Base-by-base conservation (phyloP, 2,329 filamentous ascomycete genomes). In the Colletotrichum tamarilloi region DNA sequence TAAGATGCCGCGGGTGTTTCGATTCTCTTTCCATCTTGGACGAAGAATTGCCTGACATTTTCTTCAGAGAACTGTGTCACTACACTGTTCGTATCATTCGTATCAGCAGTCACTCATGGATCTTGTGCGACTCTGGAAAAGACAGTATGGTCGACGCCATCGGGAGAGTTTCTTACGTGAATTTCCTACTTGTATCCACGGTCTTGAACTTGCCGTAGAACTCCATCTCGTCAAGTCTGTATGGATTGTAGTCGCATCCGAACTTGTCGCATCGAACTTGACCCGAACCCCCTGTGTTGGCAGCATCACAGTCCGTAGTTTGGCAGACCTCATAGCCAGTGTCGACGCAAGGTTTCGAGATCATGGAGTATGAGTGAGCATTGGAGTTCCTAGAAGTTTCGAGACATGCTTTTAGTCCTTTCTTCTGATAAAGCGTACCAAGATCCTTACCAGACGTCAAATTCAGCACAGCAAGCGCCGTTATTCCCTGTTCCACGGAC, bases 171-270 rank as follows among this genome's bases (percentile, higher is more conserved):
- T 75, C 56, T 42, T 56, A 77, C 77, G 82, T 92, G 77, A 92
- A 85, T 71, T 86, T 86, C 76, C 84, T 84, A 65, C 79, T 86
- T 57, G 89, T 91, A 80, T 92, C 87, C 73, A 93, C 84, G 12
- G 83, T 90, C 80, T 84, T 84, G 67, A 86, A 87, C 0, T 85
- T 81, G 38, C 90, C 91, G 80, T 89, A 92, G 83, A 92, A 93
- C 79, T 83, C 82, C 42, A 82, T 84, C 79, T 88, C 87, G 49
- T 90, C 91, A 83, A 90, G 86, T 77, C 90, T 89, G 87, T 88
- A 92, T 26, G 87, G 82, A 84, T 91, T 92, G 84, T 89, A 92
- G 77, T 92, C 90, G 78, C 91, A 93, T 26, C 91, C 91, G 75
- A 90, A 88, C 71, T 88, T 88, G 80, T 92, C 91, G 81, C 91